A percentile compares a stretch with the other conserved stretches of the same genome.
Evolutionary conservation across 257 asterid species (phyloP).

Genomic region (Schizonepeta tenuifolia): DNA sequence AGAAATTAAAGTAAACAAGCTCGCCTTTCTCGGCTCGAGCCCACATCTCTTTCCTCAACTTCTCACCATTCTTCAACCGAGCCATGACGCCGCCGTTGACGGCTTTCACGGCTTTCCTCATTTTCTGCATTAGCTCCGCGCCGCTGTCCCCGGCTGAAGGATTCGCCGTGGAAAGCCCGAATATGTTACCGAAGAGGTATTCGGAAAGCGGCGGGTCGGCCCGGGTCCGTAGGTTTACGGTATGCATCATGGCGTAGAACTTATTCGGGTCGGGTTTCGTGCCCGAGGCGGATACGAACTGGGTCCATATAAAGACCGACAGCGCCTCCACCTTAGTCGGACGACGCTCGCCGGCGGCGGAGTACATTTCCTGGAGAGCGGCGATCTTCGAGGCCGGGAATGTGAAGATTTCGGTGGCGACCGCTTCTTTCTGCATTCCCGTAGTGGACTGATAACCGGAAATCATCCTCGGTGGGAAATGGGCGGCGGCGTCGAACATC

Average conservation of each 20-base stretch:
- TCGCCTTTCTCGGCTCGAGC: no score
- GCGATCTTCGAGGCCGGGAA: slow-evolving; percentile 41
- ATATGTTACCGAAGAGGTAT: slow-evolving; percentile 43
- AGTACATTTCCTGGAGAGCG: slow-evolving; percentile 36
- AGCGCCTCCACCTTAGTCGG: slow-evolving; percentile 48
- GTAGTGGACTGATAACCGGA: slow-evolving; percentile 21
- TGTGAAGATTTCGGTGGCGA: slow-evolving; percentile 38
- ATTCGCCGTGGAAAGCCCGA: slow-evolving; percentile 28
- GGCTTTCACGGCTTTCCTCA: slow-evolving; percentile 37
- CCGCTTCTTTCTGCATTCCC: slow-evolving; percentile 33
- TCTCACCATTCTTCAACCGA: slow-evolving; percentile 12
- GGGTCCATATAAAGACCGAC: slow-evolving; percentile 50
- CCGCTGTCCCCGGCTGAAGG: slow-evolving; percentile 28
- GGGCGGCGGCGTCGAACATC: no score
- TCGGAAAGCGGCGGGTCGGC: slow-evolving; percentile 38
- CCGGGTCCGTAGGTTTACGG: slow-evolving; percentile 42
- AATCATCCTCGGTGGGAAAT: slow-evolving; percentile 37
- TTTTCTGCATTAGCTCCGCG: slow-evolving; percentile 21
- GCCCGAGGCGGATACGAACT: slow-evolving; percentile 31
- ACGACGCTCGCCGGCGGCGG: slow-evolving; percentile 18
- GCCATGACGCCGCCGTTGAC: slow-evolving; percentile 31
- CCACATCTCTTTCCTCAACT: neutral
- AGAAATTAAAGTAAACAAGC: no score
- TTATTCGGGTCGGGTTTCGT: slow-evolving; percentile 29
- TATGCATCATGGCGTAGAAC: slow-evolving; percentile 32